Conservation (phyloP, 2,329 filamentous ascomycete species). For the Fonsecaea nubica region DNA sequence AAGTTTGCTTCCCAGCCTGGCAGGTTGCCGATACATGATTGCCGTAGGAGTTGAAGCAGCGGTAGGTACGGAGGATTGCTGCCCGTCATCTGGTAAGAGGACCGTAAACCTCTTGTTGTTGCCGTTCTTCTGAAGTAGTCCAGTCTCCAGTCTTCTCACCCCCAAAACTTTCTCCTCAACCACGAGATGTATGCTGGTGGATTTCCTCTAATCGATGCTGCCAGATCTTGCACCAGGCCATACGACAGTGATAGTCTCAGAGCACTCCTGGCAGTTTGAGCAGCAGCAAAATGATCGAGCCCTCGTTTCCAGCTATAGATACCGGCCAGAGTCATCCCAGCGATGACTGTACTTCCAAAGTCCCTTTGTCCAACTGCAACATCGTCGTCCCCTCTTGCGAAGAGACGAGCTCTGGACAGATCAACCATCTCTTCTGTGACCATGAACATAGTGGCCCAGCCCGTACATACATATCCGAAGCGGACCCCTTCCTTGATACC, state of each 20-base stretch:
- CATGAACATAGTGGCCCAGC: conserved; percentile 79
- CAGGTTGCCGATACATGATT: not conserved
- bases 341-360: conserved; percentile 78
- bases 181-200: conserved; percentile 75
- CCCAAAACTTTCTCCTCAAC: conserved; percentile 43
- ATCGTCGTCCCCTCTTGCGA: conserved; percentile 82
- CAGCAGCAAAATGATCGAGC: conserved; percentile 77
- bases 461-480: conserved; percentile 72
- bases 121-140: not conserved
- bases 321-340: conserved; percentile 83
- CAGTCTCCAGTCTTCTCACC: not conserved
- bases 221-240: conserved; percentile 78
- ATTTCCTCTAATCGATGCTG: conserved; percentile 69
- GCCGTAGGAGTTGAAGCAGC: not conserved
- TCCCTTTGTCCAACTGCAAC: conserved; percentile 71
- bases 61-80: not conserved
- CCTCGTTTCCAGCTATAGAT: conserved; percentile 84
- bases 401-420: conserved; percentile 68
- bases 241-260: conserved; percentile 79
- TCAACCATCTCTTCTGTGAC: conserved; percentile 86
- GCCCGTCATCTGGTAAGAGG: not conserved
- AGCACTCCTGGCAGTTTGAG: conserved; percentile 79
- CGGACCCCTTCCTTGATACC: conserved; percentile 78
- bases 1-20: not conserved
- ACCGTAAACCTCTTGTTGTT: not conserved